phyloP scores from a whole-genome alignment of 208 protist species.

The Angomonas deanei region DNA sequence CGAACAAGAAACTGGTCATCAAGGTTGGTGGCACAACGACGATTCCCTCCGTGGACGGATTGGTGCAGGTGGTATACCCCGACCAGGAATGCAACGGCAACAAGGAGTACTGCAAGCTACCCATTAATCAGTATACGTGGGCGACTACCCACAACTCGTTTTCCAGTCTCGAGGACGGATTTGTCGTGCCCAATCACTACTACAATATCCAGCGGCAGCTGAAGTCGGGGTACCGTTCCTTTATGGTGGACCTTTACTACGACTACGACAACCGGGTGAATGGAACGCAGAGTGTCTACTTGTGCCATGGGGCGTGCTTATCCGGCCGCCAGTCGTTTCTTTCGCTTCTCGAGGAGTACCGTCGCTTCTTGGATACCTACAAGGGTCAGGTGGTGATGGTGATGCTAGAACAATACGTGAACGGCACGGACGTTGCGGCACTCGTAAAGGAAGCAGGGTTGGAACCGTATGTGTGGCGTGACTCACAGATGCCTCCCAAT shows the following conservation, averaged over 20 bases:
- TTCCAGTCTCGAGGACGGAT: constrained; percentile 34
- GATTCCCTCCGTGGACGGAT: not conserved
- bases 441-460: constrained; percentile 25
- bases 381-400: constrained; percentile 28
- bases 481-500: constrained; percentile 19
- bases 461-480: constrained; percentile 23
- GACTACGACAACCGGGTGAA: constrained; percentile 20
- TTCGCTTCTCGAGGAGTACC: constrained; percentile 13
- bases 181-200: constrained; percentile 36
- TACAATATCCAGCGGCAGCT: constrained; percentile 39
- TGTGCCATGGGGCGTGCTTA: constrained; percentile 26
- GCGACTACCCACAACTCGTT: constrained; percentile 33
- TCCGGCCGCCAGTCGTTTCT: constrained; percentile 17
- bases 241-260: constrained; percentile 45
- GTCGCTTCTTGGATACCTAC: constrained; percentile 22
- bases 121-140: constrained; percentile 30
- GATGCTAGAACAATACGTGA: constrained; percentile 36
- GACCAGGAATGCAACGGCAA: constrained; percentile 25
- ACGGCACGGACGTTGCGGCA: constrained; percentile 20
- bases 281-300: constrained; percentile 19
- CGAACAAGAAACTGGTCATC: constrained; percentile 8
- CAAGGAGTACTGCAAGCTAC: constrained; percentile 20
- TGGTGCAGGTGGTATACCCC: constrained; percentile 29
- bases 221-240: constrained; percentile 25
- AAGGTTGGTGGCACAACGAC: not conserved